Conservation (phyloP, 2,329 filamentous ascomycete species). For the Neonectria coccinea region DNA sequence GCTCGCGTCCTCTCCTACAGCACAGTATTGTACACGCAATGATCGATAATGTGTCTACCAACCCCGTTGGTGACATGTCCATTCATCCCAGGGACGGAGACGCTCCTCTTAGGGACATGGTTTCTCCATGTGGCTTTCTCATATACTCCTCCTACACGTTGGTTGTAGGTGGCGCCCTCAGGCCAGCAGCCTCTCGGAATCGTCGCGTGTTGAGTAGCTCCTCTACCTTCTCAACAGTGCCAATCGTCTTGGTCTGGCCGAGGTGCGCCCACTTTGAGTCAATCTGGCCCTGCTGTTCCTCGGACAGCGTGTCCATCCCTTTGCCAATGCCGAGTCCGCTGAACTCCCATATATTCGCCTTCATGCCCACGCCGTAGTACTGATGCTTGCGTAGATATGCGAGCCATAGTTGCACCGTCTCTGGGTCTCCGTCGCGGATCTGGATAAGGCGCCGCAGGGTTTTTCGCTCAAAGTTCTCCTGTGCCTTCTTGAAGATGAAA, state of each 20-base stretch:
- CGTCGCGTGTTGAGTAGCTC: conserved; percentile 67
- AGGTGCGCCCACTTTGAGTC: conserved; percentile 67
- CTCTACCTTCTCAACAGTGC: conserved; percentile 66
- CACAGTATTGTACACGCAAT: conserved; percentile 41
- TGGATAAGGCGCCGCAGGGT: conserved; percentile 89
- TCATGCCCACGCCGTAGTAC: conserved; percentile 98
- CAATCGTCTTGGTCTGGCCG: conserved; percentile 62
- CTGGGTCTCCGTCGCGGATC: conserved; percentile 90
- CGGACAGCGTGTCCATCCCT: conserved; percentile 40
- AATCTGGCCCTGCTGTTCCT: conserved; percentile 49
- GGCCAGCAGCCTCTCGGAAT: conserved; percentile 54
- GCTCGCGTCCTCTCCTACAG: conserved; percentile 34
- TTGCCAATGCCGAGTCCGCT: conserved; percentile 69
- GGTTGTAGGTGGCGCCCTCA: conserved; percentile 43
- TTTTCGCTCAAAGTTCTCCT: conserved; percentile 97
- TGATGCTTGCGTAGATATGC: conserved; percentile 92
- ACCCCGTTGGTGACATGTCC: background rate
- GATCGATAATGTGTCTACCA: conserved; percentile 30
- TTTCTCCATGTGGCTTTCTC: background rate
- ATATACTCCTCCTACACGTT: conserved; percentile 22
- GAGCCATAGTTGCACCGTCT: conserved; percentile 91
- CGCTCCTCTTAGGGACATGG: background rate
- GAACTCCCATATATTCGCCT: conserved; percentile 96
- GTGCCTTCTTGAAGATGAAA: conserved; percentile 97
- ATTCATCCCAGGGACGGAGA: background rate